A percentile compares a stretch with the other conserved stretches of the same genome.
Evolutionary conservation across 2,329 filamentous ascomycete species (phyloP).

Genomic region (Sarocladium brachiariae): DNA sequence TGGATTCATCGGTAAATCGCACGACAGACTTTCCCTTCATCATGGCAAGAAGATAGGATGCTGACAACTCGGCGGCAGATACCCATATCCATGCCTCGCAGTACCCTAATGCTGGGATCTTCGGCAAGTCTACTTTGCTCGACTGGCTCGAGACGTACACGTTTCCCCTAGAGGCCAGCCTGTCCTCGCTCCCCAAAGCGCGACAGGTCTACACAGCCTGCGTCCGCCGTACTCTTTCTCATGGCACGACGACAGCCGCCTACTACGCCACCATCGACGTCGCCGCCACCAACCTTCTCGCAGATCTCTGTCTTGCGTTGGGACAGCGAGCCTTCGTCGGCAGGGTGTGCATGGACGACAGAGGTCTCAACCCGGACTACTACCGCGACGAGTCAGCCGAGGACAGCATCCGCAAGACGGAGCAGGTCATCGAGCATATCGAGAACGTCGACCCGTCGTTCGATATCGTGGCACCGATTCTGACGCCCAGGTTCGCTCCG

Average conservation of each 20-base stretch:
- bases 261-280: conserved; percentile 93
- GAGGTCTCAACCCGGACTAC: conserved; percentile 58
- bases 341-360: conserved; percentile 87
- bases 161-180: conserved; percentile 81
- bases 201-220: conserved; percentile 68
- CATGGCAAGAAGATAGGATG: not conserved
- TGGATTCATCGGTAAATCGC: conserved; percentile 63
- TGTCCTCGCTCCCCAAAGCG: conserved; percentile 57
- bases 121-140: conserved; percentile 85
- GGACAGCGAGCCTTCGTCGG: conserved; percentile 91
- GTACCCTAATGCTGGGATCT: conserved; percentile 90
- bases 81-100: conserved; percentile 94
- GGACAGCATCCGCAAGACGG: conserved; percentile 48
- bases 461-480: conserved; percentile 65
- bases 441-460: conserved; percentile 56
- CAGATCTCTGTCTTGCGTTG: conserved; percentile 67
- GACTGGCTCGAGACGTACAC: conserved; percentile 94
- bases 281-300: conserved; percentile 81
- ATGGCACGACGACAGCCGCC: conserved; percentile 90
- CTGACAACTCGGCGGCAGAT: conserved; percentile 44
- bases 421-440: conserved; percentile 59
- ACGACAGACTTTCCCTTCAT: not conserved
- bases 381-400: conserved; percentile 69
- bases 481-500: conserved; percentile 68
- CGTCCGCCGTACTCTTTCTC: conserved; percentile 71